These are phyloP conservation scores for Globisporangium paddicum DNA, from an alignment of 352 stramenopile genomes.

Conservation along the genomic window DNA sequence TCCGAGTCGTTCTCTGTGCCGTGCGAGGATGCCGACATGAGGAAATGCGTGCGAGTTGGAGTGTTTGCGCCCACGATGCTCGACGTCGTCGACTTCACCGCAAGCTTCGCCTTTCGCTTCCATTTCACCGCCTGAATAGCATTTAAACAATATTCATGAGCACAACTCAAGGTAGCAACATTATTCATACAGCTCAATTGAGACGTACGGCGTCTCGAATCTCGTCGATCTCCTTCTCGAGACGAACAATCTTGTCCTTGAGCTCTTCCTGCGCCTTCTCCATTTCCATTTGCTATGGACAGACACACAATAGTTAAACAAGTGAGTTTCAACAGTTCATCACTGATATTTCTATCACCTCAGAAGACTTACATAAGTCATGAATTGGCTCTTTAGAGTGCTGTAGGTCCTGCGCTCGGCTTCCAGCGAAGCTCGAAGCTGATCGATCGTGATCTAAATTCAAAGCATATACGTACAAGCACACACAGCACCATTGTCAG, in stretches of 20 bases:
- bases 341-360: background rate
- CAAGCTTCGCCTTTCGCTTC: constrained; percentile 70
- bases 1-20: constrained; percentile 57
- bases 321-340: constrained; percentile 12
- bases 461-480: background rate
- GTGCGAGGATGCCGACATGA: constrained; percentile 53
- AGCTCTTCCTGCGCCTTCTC: constrained; percentile 44
- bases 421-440: constrained; percentile 33
- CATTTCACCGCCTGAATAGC: constrained; percentile 34
- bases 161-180: background rate
- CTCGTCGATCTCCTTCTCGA: constrained; percentile 63
- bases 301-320: constrained; percentile 1
- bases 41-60: constrained; percentile 29
- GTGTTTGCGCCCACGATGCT: constrained; percentile 20
- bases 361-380: constrained; percentile 25
- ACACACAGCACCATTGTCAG: background rate
- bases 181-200: background rate
- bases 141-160: constrained; percentile 2
- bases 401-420: constrained; percentile 27
- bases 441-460: constrained; percentile 27
- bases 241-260: constrained; percentile 46
- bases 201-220: constrained; percentile 45
- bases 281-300: constrained; percentile 33
- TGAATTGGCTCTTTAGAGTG: constrained; percentile 33
- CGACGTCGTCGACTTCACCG: constrained; percentile 26